phyloP scores from a whole-genome alignment of 805 yeast species.

The Ogataea polymorpha region DNA sequence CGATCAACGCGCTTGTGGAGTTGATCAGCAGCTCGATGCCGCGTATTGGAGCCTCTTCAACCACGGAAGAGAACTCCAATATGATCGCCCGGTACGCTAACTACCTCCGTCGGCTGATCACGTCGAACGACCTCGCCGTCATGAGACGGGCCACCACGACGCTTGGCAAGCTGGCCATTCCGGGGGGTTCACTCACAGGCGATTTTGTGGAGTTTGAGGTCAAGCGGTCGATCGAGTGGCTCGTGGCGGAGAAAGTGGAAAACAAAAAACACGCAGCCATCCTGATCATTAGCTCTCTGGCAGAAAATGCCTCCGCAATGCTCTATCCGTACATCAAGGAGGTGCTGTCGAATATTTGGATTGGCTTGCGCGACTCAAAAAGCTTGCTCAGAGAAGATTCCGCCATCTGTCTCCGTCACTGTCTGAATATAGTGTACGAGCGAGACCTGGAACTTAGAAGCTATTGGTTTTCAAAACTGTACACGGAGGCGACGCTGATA shows the following conservation, averaged over 20 bases:
- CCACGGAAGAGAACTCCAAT: conserved; percentile 71
- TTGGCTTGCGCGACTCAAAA: conserved; percentile 78
- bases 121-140: conserved; percentile 78
- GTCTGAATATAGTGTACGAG: conserved; percentile 74
- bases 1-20: conserved; percentile 83
- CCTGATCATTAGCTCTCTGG: conserved; percentile 75
- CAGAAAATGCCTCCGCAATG: conserved; percentile 82
- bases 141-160: conserved; percentile 86
- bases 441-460: conserved; percentile 70
- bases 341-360: conserved; percentile 81
- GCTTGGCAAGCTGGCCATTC: conserved; percentile 82
- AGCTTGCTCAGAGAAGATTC: conserved; percentile 76
- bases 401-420: conserved; percentile 73
- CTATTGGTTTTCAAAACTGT: conserved; percentile 69
- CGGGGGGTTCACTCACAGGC: conserved; percentile 86
- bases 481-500: conserved; percentile 31
- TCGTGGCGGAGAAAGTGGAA: conserved; percentile 83
- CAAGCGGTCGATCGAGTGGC: conserved; percentile 85
- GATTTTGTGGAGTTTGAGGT: conserved; percentile 93
- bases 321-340: conserved; percentile 75
- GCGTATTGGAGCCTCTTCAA: conserved; percentile 34
- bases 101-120: conserved; percentile 73
- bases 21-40: conserved; percentile 62
- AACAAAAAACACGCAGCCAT: conserved; percentile 88
- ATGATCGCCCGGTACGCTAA: conserved; percentile 91